Conservation (phyloP, 129 eudicot genomes). For the Glebionis coronaria region DNA sequence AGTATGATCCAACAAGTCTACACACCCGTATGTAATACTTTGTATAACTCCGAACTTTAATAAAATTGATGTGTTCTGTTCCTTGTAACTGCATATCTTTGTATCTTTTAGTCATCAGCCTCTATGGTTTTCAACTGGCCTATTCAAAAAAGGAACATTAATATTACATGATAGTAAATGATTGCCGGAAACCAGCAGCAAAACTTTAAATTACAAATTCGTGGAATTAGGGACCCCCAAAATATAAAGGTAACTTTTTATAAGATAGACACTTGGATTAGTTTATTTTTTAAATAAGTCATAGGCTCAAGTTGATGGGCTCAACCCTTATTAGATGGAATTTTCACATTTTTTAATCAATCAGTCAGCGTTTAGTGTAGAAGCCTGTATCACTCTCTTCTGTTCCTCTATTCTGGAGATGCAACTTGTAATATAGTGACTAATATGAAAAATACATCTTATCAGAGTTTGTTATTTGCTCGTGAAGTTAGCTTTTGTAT, state of each 20-base stretch:
- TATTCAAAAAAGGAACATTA: background rate
- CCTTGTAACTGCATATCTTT: background rate
- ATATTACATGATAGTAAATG: conserved; percentile 6
- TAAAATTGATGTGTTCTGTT: conserved; percentile 1
- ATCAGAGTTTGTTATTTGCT: background rate
- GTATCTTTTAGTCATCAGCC: background rate
- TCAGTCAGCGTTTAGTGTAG: background rate
- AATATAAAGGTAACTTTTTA: background rate
- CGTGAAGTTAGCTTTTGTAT: background rate
- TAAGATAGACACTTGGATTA: no score
- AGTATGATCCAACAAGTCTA: background rate
- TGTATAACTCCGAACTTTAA: conserved; percentile 8
- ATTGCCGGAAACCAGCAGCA: no score
- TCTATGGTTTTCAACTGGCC: background rate
- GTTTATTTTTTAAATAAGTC: no score
- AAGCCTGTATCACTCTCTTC: background rate
- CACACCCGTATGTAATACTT: background rate
- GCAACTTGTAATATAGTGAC: background rate
- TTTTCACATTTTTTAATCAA: background rate
- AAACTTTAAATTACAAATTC: background rate
- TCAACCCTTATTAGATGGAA: background rate
- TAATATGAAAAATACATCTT: background rate
- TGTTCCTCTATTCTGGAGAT: background rate
- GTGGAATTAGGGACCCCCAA: background rate
- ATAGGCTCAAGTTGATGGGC: no score